These are phyloP conservation scores for Geranomyces michiganensis DNA, from an alignment of 192 early-diverging fungal species.

Conservation along the genomic window DNA sequence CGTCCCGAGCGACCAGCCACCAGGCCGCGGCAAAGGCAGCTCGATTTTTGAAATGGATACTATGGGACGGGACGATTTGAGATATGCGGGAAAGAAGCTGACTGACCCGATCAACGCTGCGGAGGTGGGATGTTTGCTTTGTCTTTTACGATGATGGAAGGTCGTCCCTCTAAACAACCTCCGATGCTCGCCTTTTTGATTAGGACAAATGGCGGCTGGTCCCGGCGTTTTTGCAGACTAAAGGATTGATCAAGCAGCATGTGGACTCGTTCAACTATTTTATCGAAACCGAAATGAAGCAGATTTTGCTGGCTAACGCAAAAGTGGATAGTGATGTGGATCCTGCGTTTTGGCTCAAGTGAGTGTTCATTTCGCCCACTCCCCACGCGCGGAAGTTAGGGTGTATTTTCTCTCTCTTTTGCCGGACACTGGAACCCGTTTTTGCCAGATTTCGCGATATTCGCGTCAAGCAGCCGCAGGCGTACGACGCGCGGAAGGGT, in stretches of 20 bases:
- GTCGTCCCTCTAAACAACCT: not conserved
- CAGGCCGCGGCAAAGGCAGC: constrained; percentile 48
- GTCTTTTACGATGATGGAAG: too few species aligned
- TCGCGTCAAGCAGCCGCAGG: constrained; percentile 79
- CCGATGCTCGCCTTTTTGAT: not conserved
- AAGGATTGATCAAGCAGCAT: constrained; percentile 98
- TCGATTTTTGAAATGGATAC: constrained; percentile 59
- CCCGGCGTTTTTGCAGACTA: constrained; percentile 95
- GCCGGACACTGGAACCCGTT: not conserved
- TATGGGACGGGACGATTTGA: constrained; percentile 55
- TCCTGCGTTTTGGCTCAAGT: constrained; percentile 87
- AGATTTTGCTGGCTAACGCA: constrained; percentile 92
- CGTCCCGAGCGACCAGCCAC: constrained; percentile 27
- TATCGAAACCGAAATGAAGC: constrained; percentile 90
- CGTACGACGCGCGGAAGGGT: constrained; percentile 70
- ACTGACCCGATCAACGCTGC: constrained; percentile 60
- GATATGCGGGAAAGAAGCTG: constrained; percentile 56
- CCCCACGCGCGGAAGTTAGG: too few species aligned
- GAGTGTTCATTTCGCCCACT: constrained; percentile 38
- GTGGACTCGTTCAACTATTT: constrained; percentile 99
- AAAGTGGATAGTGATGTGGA: constrained; percentile 91
- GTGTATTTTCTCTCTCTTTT: too few species aligned
- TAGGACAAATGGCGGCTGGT: constrained; percentile 98
- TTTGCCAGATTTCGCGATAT: constrained; percentile 79
- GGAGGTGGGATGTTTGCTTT: too few species aligned